A percentile compares a stretch with the other conserved stretches of the same genome.
These are phyloP conservation scores for Leptomonas pyrrhocoris DNA, from an alignment of 208 protist species.

Conservation along the genomic window DNA sequence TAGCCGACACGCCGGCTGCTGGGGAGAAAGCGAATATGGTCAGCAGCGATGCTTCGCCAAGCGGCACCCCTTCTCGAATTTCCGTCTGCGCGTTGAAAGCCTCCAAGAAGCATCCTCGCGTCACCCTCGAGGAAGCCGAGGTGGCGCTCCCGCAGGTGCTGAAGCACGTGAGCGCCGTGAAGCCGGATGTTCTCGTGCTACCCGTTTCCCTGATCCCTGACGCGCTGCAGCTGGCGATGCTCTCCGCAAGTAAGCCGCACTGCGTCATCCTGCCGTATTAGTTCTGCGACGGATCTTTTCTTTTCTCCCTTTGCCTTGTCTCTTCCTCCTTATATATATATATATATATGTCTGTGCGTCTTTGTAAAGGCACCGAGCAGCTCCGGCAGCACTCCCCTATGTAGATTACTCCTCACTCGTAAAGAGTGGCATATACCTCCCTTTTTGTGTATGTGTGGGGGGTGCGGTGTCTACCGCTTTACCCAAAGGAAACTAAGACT, in stretches of 20 bases:
- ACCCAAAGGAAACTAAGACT: no score
- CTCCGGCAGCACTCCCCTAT: no score
- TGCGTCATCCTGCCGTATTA: conserved; percentile 61
- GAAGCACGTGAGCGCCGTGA: conserved; percentile 57
- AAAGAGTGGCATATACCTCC: no score
- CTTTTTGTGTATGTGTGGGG: no score
- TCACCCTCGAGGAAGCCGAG: conserved; percentile 29
- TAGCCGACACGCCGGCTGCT: background rate
- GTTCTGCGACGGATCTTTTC: background rate
- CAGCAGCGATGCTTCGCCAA: background rate
- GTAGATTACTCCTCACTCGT: no score
- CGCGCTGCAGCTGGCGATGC: conserved; percentile 55
- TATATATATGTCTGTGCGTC: background rate
- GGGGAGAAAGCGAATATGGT: background rate
- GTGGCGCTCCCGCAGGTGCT: conserved; percentile 59
- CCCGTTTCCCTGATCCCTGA: conserved; percentile 44
- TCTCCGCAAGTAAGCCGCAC: conserved; percentile 62
- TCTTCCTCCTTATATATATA: background rate
- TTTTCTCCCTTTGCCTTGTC: conserved; percentile 1
- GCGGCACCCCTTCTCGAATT: conserved; percentile 28
- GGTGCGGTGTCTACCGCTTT: no score
- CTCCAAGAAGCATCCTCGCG: conserved; percentile 53
- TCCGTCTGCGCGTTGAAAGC: conserved; percentile 55
- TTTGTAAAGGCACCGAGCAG: no score
- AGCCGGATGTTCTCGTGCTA: conserved; percentile 67